These are phyloP conservation scores for Metarhizium anisopliae DNA, from an alignment of 2,329 filamentous ascomycete genomes.

Conservation along the genomic window DNA sequence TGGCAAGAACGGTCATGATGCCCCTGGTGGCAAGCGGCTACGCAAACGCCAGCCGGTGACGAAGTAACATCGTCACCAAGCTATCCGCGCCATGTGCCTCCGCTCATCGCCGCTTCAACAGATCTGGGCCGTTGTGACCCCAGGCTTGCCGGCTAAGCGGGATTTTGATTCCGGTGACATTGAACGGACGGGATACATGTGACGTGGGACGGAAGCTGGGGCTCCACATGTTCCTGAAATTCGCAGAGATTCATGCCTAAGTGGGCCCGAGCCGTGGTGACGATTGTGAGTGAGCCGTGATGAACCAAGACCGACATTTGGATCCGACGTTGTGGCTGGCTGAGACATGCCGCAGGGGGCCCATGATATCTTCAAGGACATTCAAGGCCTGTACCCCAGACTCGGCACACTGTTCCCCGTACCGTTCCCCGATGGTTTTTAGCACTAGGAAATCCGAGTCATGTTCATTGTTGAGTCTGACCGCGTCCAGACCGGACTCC, in stretches of 20 bases:
- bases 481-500: background rate
- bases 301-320: too few species aligned
- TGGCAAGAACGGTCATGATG: too few species aligned
- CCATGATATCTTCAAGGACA: background rate
- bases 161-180: too few species aligned
- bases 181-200: too few species aligned
- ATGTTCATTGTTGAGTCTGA: background rate
- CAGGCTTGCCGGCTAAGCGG: too few species aligned
- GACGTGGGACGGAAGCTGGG: background rate
- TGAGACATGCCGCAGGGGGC: background rate
- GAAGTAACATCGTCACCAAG: too few species aligned
- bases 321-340: background rate
- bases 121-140: too few species aligned
- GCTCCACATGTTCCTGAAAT: background rate
- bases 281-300: background rate
- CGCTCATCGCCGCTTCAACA: too few species aligned
- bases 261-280: background rate
- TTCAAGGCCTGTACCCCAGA: background rate
- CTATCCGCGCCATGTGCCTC: too few species aligned
- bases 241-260: background rate
- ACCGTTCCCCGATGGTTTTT: background rate
- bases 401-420: too few species aligned
- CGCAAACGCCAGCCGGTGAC: too few species aligned
- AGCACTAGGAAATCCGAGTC: background rate
- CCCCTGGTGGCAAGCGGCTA: too few species aligned